A percentile compares a stretch with the other conserved stretches of the same genome.
Evolutionary conservation across 176 grass and related monocot species (phyloP).

Genomic region (Luzula sylvatica): DNA sequence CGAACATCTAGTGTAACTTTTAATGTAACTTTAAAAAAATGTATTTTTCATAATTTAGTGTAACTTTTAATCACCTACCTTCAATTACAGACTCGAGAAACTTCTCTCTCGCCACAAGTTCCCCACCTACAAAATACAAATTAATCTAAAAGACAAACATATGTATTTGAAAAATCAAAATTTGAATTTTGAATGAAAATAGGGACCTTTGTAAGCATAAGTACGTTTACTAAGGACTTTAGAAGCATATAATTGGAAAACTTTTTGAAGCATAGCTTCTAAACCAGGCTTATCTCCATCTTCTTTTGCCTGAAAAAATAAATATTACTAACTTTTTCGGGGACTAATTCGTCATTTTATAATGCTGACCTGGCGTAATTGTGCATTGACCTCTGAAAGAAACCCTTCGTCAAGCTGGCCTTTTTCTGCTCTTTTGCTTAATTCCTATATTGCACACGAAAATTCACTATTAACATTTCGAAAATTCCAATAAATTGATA

Average conservation of each 20-base stretch:
- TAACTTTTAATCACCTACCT: too few relatives aligned
- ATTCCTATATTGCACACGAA: conserved; percentile 38
- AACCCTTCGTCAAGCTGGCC: conserved; percentile 83
- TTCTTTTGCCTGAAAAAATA: conserved; percentile 53
- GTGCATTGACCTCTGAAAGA: conserved; percentile 87
- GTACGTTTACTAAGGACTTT: conserved; percentile 67
- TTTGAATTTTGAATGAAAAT: neutral
- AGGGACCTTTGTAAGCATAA: conserved; percentile 74
- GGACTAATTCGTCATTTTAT: neutral
- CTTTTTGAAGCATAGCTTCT: conserved; percentile 77
- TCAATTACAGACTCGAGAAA: conserved; percentile 86
- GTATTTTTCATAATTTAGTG: too few relatives aligned
- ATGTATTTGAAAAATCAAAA: neutral
- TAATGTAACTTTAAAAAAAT: too few relatives aligned
- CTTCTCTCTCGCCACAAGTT: conserved; percentile 60
- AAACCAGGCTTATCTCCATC: conserved; percentile 87
- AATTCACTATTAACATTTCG: neutral
- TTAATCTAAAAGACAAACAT: neutral
- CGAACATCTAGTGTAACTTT: too few relatives aligned
- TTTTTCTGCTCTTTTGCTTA: conserved; percentile 66
- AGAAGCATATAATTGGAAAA: conserved; percentile 87
- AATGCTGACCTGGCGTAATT: conserved; percentile 73
- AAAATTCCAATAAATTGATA: neutral
- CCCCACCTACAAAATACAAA: conserved; percentile 29
- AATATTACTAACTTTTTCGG: neutral